phyloP scores from a whole-genome alignment of 73 alveolate genomes.

The Paramecium sexaurelia region DNA sequence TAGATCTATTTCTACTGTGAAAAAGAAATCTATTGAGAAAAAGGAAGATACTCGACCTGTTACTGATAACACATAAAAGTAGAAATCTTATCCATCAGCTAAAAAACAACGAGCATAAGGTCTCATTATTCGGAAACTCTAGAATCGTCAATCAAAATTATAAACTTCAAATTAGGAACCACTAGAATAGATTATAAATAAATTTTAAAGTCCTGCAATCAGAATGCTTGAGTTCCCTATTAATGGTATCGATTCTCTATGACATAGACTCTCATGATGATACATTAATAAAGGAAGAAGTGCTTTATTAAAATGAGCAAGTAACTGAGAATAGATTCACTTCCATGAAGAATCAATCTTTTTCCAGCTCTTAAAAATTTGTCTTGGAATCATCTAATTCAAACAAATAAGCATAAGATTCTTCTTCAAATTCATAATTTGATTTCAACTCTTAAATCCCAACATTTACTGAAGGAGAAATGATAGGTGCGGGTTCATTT shows the following conservation, averaged over 20 bases:
- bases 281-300: background rate
- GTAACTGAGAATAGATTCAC: background rate
- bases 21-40: background rate
- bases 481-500: conserved; percentile 62
- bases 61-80: background rate
- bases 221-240: conserved; percentile 33
- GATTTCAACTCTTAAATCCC: background rate
- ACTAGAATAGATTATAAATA: background rate
- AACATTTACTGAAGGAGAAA: conserved; percentile 52
- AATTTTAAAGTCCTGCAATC: conserved; percentile 28
- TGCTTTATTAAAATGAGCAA: background rate
- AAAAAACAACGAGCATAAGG: background rate
- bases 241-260: background rate
- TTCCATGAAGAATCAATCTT: background rate
- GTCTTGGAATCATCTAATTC: background rate
- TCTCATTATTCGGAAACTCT: background rate
- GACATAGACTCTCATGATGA: background rate
- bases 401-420: background rate
- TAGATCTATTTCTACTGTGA: background rate
- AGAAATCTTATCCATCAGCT: background rate
- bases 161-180: background rate
- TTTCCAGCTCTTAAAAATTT: background rate
- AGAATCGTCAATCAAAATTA: background rate
- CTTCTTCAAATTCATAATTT: background rate
- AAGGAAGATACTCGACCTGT: conserved; percentile 4